Percentiles rank a stretch among this genome's conserved stretches.
These are phyloP conservation scores for Dipodascus geniculatus DNA, from an alignment of 805 yeast genomes.

Conservation along the genomic window DNA sequence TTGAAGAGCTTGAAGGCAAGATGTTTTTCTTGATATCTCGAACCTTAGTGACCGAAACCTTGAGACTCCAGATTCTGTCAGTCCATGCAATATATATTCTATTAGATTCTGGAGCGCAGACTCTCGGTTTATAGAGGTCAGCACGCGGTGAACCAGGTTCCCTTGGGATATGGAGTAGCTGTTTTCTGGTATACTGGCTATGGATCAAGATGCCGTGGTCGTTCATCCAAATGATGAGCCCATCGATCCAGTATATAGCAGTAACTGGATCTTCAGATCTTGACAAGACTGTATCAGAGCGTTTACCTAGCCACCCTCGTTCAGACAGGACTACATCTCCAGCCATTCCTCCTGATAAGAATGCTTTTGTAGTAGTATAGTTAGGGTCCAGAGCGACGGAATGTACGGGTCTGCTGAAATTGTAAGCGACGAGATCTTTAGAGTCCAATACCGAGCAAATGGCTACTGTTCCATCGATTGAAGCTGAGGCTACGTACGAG, in stretches of 20 bases:
- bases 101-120: slow-evolving; percentile 52
- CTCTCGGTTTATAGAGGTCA: slow-evolving; percentile 76
- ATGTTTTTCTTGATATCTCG: slow-evolving; percentile 7
- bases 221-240: slow-evolving; percentile 70
- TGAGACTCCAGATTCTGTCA: slow-evolving; percentile 58
- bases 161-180: slow-evolving; percentile 41
- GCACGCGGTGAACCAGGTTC: slow-evolving; percentile 51
- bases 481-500: slow-evolving; percentile 66
- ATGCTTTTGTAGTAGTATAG: slow-evolving; percentile 49
- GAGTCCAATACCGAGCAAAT: slow-evolving; percentile 58
- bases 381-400: slow-evolving; percentile 71
- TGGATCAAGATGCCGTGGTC: slow-evolving; percentile 66
- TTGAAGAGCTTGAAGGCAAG: slow-evolving; percentile 12
- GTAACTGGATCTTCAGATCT: slow-evolving; percentile 60
- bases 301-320: slow-evolving; percentile 77
- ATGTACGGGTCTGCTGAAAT: slow-evolving; percentile 80
- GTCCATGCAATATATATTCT: slow-evolving; percentile 76
- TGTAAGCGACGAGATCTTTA: slow-evolving; percentile 57
- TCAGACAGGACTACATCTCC: slow-evolving; percentile 70
- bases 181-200: slow-evolving; percentile 40
- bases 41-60: slow-evolving; percentile 27
- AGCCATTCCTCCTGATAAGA: slow-evolving; percentile 81
- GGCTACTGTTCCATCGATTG: slow-evolving; percentile 89
- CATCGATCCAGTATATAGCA: slow-evolving; percentile 49
- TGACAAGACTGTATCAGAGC: slow-evolving; percentile 56